Evolutionary conservation across 805 yeast genomes (phyloP).

Genomic region (Pichia scutulata): DNA sequence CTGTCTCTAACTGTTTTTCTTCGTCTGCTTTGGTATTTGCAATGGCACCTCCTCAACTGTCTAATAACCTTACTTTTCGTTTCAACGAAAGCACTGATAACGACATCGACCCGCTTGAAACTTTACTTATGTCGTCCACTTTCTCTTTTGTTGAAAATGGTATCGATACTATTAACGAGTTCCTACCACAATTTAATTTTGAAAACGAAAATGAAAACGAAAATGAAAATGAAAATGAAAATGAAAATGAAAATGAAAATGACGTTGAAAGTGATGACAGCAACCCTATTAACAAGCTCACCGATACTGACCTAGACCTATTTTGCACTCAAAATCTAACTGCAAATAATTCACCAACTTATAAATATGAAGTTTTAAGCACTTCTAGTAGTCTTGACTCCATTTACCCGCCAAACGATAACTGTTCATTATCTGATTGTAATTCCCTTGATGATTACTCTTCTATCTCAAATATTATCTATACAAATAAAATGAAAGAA

Average conservation of each 20-base stretch:
- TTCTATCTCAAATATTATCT: constrained; percentile 9
- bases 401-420: neutral
- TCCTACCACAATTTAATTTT: too few relatives aligned
- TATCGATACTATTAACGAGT: too few relatives aligned
- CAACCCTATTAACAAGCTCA: too few relatives aligned
- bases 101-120: neutral
- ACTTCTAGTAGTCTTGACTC: neutral
- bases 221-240: neutral
- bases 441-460: constrained; percentile 6
- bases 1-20: too few relatives aligned
- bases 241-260: too few relatives aligned
- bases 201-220: too few relatives aligned
- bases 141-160: neutral
- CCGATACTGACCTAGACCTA: neutral
- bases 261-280: neutral
- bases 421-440: neutral
- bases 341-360: neutral
- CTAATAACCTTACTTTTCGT: neutral
- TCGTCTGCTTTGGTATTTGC: too few relatives aligned
- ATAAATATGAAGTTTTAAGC: neutral
- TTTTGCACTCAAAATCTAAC: neutral
- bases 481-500: constrained; percentile 8
- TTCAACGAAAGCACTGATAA: neutral
- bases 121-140: neutral
- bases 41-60: neutral